A percentile compares a stretch with the other conserved stretches of the same genome.
These are phyloP conservation scores for Colletotrichum sp. DNA, from an alignment of 2,329 filamentous ascomycete genomes.

Conservation along the genomic window DNA sequence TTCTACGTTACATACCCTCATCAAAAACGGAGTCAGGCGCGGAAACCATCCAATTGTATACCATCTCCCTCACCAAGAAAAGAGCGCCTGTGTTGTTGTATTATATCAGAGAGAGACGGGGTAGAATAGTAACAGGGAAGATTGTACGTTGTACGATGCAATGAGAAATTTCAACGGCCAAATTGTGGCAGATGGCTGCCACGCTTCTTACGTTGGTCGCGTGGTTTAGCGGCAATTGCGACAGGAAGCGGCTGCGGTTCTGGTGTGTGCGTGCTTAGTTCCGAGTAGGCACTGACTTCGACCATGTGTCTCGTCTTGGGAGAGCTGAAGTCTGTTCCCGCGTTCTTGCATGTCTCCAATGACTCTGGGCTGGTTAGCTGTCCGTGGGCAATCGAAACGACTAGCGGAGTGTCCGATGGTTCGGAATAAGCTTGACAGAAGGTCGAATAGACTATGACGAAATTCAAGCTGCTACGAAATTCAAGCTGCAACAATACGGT, in stretches of 20 bases:
- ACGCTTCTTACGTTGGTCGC: neutral
- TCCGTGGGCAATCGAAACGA: neutral
- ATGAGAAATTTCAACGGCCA: neutral
- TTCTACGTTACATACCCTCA: neutral
- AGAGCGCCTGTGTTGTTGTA: slow-evolving; percentile 7
- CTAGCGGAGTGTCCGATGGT: neutral
- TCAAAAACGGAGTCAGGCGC: slow-evolving; percentile 15
- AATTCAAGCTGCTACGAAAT: neutral
- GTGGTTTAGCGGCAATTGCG: neutral
- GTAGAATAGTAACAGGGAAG: neutral
- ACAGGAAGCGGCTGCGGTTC: neutral
- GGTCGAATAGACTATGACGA: neutral
- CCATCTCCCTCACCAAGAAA: neutral
- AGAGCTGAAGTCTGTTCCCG: slow-evolving; percentile 1
- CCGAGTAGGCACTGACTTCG: neutral
- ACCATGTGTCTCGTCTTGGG: neutral
- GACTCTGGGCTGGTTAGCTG: neutral
- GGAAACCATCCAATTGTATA: slow-evolving; percentile 14
- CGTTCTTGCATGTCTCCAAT: neutral
- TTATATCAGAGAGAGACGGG: slow-evolving; percentile 1
- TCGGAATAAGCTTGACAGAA: neutral
- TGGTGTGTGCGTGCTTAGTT: neutral
- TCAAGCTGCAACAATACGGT: neutral
- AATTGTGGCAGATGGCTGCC: neutral
- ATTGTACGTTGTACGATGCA: slow-evolving; percentile 18